phyloP scores from a whole-genome alignment of 2,329 filamentous ascomycete species.

The Monilinia fructicola region DNA sequence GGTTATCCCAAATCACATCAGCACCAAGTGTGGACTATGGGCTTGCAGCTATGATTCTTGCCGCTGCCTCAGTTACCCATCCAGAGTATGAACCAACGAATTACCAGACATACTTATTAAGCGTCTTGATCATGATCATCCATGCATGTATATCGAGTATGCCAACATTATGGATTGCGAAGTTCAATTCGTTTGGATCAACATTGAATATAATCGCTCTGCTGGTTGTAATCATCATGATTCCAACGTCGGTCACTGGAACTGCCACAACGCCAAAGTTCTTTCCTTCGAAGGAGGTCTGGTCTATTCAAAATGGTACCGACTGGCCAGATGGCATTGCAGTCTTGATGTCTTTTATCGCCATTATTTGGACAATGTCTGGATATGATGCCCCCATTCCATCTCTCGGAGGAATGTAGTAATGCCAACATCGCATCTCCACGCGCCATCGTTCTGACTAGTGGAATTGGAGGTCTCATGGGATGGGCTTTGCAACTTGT shows the following conservation, averaged over 20 bases:
- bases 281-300: slow-evolving; percentile 57
- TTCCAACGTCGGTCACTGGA: slow-evolving; percentile 54
- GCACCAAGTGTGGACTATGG: slow-evolving; percentile 68
- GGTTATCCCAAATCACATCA: slow-evolving; percentile 65
- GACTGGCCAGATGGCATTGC: slow-evolving; percentile 66
- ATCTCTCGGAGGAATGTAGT: slow-evolving; percentile 72
- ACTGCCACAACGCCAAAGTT: slow-evolving; percentile 56
- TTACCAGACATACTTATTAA: slow-evolving; percentile 69
- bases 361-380: slow-evolving; percentile 68
- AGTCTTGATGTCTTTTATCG: slow-evolving; percentile 69
- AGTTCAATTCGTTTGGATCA: slow-evolving; percentile 68
- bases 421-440: slow-evolving; percentile 70
- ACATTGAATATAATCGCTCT: slow-evolving; percentile 70
- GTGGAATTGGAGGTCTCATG: slow-evolving; percentile 62
- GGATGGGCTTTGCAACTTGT: slow-evolving; percentile 75
- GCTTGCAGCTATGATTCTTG: slow-evolving; percentile 68
- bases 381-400: slow-evolving; percentile 70
- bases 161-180: slow-evolving; percentile 68
- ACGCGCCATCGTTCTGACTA: slow-evolving; percentile 70
- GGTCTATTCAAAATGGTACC: slow-evolving; percentile 67
- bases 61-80: slow-evolving; percentile 66
- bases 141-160: slow-evolving; percentile 67
- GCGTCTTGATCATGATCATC: slow-evolving; percentile 64
- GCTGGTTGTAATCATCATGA: slow-evolving; percentile 65
- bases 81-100: slow-evolving; percentile 62